Evolutionary conservation across 352 stramenopile genomes (phyloP).

Genomic region (Phytophthora europaea): DNA sequence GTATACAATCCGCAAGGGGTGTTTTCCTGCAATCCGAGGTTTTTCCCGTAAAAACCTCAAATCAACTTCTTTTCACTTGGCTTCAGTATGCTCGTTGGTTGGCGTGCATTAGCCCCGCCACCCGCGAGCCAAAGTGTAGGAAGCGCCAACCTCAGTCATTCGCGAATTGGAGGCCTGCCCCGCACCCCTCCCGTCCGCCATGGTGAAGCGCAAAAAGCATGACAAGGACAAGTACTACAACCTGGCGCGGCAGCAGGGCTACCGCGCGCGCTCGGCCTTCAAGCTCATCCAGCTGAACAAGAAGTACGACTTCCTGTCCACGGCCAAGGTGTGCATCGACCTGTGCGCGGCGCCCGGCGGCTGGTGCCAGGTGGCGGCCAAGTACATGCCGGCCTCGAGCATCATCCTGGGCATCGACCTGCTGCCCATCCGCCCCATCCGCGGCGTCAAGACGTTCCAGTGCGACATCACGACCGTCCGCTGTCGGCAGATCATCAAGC

Average conservation of each 20-base stretch:
- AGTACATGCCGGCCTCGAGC: constrained; percentile 95
- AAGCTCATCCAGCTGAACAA: constrained; percentile 99
- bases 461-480: constrained; percentile 95
- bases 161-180: constrained; percentile 32
- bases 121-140: not conserved
- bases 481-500: constrained; percentile 93
- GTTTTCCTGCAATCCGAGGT: constrained; percentile 21
- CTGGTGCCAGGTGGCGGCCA: constrained; percentile 96
- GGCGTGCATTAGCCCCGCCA: constrained; percentile 12
- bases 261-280: constrained; percentile 98
- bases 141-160: constrained; percentile 23
- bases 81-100: constrained; percentile 48
- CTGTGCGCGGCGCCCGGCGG: constrained; percentile 99
- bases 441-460: constrained; percentile 97
- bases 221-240: constrained; percentile 99
- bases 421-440: constrained; percentile 98
- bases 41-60: constrained; percentile 35
- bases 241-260: constrained; percentile 98
- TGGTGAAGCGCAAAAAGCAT: constrained; percentile 98
- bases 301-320: constrained; percentile 98
- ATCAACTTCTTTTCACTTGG: constrained; percentile 28
- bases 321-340: constrained; percentile 98
- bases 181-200: constrained; percentile 24
- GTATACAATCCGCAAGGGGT: constrained; percentile 32
- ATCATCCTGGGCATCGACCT: constrained; percentile 99